Conservation (phyloP, 768 basidiomycete genomes). For the Macrolepiota fuliginosa region DNA sequence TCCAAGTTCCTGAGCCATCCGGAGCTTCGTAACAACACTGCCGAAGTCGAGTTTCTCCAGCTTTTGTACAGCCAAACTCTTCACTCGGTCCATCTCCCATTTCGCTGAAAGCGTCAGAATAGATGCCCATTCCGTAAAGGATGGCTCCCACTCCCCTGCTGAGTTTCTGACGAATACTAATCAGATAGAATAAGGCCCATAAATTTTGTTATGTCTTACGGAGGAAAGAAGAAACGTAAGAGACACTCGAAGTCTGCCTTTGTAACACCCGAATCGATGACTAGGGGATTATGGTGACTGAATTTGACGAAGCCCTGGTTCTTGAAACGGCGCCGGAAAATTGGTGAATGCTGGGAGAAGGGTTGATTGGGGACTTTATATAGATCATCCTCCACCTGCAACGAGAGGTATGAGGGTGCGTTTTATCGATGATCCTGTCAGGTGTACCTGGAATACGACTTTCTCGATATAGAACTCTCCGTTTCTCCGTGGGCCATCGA, state of each 20-base stretch:
- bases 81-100: slow-evolving; percentile 6
- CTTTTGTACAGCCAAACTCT: not conserved
- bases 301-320: slow-evolving; percentile 1
- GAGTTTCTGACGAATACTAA: not conserved
- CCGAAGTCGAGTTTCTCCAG: not conserved
- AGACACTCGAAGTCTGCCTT: not conserved
- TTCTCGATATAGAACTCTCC: slow-evolving; percentile 9
- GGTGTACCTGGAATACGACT: slow-evolving; percentile 5
- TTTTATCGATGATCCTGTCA: not conserved
- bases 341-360: not conserved
- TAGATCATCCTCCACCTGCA: not conserved
- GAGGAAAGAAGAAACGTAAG: slow-evolving; percentile 1
- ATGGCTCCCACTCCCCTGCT: not conserved
- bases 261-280: not conserved
- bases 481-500: not conserved
- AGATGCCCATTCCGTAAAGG: slow-evolving; percentile 1
- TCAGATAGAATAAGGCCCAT: not conserved
- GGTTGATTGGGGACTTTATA: slow-evolving; percentile 7
- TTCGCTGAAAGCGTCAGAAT: not conserved
- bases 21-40: not conserved
- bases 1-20: slow-evolving; percentile 5
- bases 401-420: not conserved
- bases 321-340: slow-evolving; percentile 5
- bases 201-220: not conserved
- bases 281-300: not conserved